Base-by-base conservation (phyloP, 495 filamentous ascomycete species). In the Bacidia gigantensis region DNA sequence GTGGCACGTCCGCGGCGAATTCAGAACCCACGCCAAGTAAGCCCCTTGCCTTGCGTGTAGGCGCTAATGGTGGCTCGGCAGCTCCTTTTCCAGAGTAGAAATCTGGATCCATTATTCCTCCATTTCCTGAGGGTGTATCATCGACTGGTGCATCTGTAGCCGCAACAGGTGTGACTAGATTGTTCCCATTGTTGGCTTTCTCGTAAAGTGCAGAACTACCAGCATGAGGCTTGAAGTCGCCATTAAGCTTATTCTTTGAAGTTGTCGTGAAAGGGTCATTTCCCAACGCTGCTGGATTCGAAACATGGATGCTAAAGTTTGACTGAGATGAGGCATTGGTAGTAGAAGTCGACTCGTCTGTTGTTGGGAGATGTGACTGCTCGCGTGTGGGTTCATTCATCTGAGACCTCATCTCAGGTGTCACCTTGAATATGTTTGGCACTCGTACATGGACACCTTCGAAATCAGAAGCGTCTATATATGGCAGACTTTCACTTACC, bases 351-450 rank as follows among this genome's bases (percentile, higher is more conserved):
- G 7, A 35, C 5, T 5, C 29, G 5, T 35, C 29, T 5, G 26
- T 77, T 73, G 9, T 56, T 23, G 61, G 59, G 35, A 69, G 57
- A 2, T 59, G 44, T 18, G 56, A 57, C 26, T 72, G 69, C 20
- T 71, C 66, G 3, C 65, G 59, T n/a, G 64, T 46, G 14, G 60
- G 58, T 1, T 68, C 64, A 24, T 65, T 66, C 49, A 81, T 61
- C 11, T 73, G 63, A 51, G 71, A 65, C 50, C 74, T 66, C 63
- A 86, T 73, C 55, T 88, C 86, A 26, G 79, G 69, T 26, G 71
- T 87, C 57, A 86, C 71, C 62, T 83, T 86, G 67, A 90, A 98
- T 54, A 97, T 84, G 60, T 90, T 95, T 18, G 80, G 69, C 39
- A 89, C 79, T 42, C 82, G 75, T 25, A 96, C 72, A 56, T 78